Conservation (phyloP, 805 yeast genomes). For the Lipomyces anomalus region DNA sequence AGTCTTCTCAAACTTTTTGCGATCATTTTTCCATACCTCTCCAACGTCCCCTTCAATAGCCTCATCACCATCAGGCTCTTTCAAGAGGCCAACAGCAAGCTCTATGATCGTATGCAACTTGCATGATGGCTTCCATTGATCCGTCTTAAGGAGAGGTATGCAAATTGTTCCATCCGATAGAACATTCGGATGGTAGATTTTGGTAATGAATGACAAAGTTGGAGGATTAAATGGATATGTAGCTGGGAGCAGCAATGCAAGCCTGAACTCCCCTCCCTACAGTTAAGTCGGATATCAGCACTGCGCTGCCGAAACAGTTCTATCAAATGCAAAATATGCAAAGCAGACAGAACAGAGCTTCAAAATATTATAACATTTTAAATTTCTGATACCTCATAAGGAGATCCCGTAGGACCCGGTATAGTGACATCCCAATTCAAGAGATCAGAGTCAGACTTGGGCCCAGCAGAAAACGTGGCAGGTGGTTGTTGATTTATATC, state of each 20-base stretch:
- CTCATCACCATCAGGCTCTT: conserved; percentile 88
- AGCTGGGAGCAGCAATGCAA: conserved; percentile 82
- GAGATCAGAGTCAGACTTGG: conserved; percentile 74
- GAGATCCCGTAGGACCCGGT: conserved; percentile 85
- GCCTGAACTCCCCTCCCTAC: conserved; percentile 74
- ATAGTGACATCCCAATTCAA: conserved; percentile 91
- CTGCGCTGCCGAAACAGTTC: too few species aligned
- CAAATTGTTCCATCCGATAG: conserved; percentile 82
- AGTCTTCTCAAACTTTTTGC: conserved; percentile 76
- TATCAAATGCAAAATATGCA: too few species aligned
- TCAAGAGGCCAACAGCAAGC: conserved; percentile 73
- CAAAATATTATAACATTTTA: too few species aligned
- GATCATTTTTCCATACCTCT: conserved; percentile 76
- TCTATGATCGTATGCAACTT: conserved; percentile 77
- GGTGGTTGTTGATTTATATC: conserved; percentile 54
- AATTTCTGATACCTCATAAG: conserved; percentile 38
- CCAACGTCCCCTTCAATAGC: conserved; percentile 90
- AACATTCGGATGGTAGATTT: conserved; percentile 84
- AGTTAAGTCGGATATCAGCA: not conserved
- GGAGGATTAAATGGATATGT: conserved; percentile 92
- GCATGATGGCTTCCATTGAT: conserved; percentile 89
- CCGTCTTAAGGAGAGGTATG: conserved; percentile 72
- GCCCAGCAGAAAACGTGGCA: conserved; percentile 86
- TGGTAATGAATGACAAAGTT: conserved; percentile 67
- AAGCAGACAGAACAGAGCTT: too few species aligned